Evolutionary conservation across 306 rosid species (phyloP).

Genomic region (Sicyos edulis): DNA sequence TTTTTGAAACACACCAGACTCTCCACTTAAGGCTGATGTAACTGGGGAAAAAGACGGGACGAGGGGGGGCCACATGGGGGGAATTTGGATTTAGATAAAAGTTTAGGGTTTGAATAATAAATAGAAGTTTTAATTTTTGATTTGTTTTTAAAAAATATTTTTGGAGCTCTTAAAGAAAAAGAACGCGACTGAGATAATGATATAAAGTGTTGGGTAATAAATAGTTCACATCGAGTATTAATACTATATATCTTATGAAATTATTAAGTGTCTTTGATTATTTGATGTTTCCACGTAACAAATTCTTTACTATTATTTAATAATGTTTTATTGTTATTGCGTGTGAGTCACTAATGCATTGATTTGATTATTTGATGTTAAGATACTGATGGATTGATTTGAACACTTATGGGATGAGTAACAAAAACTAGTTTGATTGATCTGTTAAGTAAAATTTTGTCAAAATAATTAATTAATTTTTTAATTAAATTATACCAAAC

Average conservation of each 20-base stretch:
- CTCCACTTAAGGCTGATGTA: not conserved
- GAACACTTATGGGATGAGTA: no score
- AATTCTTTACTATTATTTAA: no score
- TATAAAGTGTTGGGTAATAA: conserved; percentile 12
- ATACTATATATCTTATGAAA: not conserved
- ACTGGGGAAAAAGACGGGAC: not conserved
- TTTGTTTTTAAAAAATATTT: not conserved
- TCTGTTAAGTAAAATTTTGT: no score
- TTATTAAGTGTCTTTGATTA: not conserved
- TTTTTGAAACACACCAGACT: no score
- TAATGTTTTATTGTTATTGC: no score
- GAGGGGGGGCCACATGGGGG: not conserved
- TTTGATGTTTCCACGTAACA: not conserved
- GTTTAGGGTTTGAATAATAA: not conserved
- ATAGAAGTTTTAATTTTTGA: not conserved
- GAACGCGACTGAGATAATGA: not conserved
- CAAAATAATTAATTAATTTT: no score
- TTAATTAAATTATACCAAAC: no score
- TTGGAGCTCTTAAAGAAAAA: not conserved
- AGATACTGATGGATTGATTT: no score
- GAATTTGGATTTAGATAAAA: not conserved
- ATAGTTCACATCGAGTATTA: not conserved
- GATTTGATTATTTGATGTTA: no score
- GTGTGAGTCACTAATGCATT: no score
- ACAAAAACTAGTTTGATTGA: no score